A percentile compares a stretch with the other conserved stretches of the same genome.
Evolutionary conservation across 2,329 filamentous ascomycete species (phyloP).

Genomic region (Alternaria consortialis): DNA sequence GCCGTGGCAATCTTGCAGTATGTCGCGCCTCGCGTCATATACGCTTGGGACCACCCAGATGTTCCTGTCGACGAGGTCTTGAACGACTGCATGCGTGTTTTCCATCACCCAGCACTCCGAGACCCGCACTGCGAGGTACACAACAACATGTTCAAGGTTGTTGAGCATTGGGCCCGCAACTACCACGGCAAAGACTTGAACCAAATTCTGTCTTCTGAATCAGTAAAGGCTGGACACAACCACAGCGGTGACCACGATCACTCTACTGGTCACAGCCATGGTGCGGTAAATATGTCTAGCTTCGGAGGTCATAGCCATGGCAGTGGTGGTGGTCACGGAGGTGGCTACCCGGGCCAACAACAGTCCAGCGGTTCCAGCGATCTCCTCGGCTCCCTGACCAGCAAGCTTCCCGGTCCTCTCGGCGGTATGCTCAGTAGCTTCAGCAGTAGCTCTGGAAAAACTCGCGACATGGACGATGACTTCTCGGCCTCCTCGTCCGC

Average conservation of each 20-base stretch:
- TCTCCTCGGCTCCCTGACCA: constrained; percentile 33
- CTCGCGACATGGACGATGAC: constrained; percentile 37
- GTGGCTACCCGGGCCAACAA: constrained; percentile 9
- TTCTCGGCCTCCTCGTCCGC: constrained; percentile 20
- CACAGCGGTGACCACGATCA: constrained; percentile 60
- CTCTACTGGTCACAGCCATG: constrained; percentile 41
- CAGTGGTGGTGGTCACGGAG: constrained; percentile 19
- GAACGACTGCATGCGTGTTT: constrained; percentile 80
- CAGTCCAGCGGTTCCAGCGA: constrained; percentile 28
- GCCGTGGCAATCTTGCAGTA: constrained; percentile 77
- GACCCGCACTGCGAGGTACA: constrained; percentile 82
- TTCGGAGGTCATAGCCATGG: constrained; percentile 33
- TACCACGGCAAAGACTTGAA: constrained; percentile 74
- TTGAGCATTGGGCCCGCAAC: constrained; percentile 80
- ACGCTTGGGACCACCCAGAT: constrained; percentile 89
- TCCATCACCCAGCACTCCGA: constrained; percentile 89
- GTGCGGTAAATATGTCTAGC: constrained; percentile 36
- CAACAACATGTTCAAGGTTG: constrained; percentile 85
- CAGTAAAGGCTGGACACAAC: constrained; percentile 84
- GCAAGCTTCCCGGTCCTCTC: constrained; percentile 32
- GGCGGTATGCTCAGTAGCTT: constrained; percentile 29
- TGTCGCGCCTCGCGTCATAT: constrained; percentile 84
- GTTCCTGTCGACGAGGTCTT: constrained; percentile 85
- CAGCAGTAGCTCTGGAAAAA: constrained; percentile 26
- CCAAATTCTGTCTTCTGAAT: constrained; percentile 79